phyloP scores from a whole-genome alignment of 129 eudicot species.

The Tagetes patula region DNA sequence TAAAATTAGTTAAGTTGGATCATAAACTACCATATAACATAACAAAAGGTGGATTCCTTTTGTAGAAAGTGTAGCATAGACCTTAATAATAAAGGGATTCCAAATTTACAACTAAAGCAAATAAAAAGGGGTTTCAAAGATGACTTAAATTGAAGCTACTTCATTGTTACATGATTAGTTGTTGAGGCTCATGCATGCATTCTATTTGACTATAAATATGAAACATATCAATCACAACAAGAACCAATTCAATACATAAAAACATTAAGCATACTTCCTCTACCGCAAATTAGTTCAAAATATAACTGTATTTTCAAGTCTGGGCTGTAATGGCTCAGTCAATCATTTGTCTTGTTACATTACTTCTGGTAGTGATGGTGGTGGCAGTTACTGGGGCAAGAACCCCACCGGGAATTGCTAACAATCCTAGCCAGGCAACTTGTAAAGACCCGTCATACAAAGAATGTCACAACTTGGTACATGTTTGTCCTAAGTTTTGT shows the following conservation, averaged over 20 bases:
- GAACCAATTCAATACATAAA: slow-evolving; percentile 21
- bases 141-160: slow-evolving; percentile 24
- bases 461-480: slow-evolving; percentile 54
- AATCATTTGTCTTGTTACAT: slow-evolving; percentile 26
- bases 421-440: slow-evolving; percentile 51
- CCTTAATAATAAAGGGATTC: slow-evolving; percentile 17
- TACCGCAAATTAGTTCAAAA: not conserved
- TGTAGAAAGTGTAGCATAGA: slow-evolving; percentile 12
- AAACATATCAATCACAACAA: not conserved
- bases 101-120: slow-evolving; percentile 19
- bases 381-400: slow-evolving; percentile 17
- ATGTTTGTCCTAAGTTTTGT: slow-evolving; percentile 73
- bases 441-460: slow-evolving; percentile 44
- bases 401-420: slow-evolving; percentile 68
- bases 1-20: not conserved
- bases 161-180: slow-evolving; percentile 4
- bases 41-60: not conserved
- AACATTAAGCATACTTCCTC: not conserved
- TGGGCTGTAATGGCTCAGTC: slow-evolving; percentile 40
- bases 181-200: slow-evolving; percentile 1
- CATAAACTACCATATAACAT: not conserved
- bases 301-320: not conserved
- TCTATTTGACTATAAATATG: slow-evolving; percentile 20
- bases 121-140: slow-evolving; percentile 15
- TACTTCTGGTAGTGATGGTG: slow-evolving; percentile 30